A percentile compares a stretch with the other conserved stretches of the same genome.
These are phyloP conservation scores for Inga laurina DNA, from an alignment of 306 rosid genomes.

Conservation along the genomic window DNA sequence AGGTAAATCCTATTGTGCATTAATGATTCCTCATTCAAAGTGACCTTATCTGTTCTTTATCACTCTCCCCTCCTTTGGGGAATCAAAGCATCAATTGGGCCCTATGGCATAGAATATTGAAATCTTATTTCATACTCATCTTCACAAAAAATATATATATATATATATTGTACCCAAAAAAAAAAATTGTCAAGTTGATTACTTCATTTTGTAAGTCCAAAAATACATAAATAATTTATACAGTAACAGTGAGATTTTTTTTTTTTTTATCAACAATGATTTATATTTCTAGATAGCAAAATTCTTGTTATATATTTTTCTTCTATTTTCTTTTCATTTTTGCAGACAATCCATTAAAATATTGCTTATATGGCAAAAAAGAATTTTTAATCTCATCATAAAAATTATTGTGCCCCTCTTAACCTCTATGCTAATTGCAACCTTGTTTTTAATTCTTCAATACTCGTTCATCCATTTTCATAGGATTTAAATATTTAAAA, in stretches of 20 bases:
- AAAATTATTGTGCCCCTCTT: not conserved
- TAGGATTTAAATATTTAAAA: not conserved
- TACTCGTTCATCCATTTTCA: not conserved
- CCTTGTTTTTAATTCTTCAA: not conserved
- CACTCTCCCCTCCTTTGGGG: conserved; percentile 6
- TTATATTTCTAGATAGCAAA: not conserved
- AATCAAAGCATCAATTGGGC: conserved; percentile 35
- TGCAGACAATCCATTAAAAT: not conserved
- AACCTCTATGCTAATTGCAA: not conserved
- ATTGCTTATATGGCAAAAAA: not conserved
- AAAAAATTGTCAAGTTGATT: not conserved
- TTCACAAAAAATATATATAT: not conserved
- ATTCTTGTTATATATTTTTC: not conserved
- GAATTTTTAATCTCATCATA: not conserved
- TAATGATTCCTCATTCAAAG: conserved; percentile 34
- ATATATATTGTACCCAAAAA: not conserved
- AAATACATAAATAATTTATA: not conserved
- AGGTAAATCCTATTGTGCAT: not conserved
- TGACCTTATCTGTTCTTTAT: conserved; percentile 30
- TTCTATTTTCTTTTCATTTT: not conserved
- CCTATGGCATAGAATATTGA: conserved; percentile 25
- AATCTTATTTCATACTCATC: conserved; percentile 29
- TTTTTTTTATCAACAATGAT: not conserved
- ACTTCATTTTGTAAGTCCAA: not conserved
- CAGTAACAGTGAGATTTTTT: not conserved